Evolutionary conservation across 176 grass and related monocot genomes (phyloP), one percentile per base, ranked within the genome.

Genomic region (Zizania latifolia): DNA sequence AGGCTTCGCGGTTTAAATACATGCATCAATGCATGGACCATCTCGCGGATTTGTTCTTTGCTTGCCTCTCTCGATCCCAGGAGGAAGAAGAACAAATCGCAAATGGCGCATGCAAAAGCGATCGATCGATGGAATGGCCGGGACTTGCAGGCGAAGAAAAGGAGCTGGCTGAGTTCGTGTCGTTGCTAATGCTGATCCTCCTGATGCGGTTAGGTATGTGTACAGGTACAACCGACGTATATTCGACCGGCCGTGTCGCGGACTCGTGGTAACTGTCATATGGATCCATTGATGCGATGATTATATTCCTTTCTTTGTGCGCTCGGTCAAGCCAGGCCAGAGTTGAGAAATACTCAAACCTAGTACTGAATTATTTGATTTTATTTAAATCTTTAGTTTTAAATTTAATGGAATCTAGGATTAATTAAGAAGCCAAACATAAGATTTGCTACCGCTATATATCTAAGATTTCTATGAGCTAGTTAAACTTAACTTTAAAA

Each of bases 21-120:
- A 71, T 55, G 32, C 4, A 22, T 2, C 6, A 6, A 41, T 40
- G 35, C 37, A 10, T 51, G 16, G 16, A 48, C 51, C 19, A 15
- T 29, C 35, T 61, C n/a, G n/a, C 1, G 13, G 62, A 11, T 72
- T 67, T 88, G 90, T 89, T 86, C 90, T 62, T 92, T 89, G 62
- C 90, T 92, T 92, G 86, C 57, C 33, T 62, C 43, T 68, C 62
- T 63, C n/a, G n/a, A n/a, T n/a, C 58, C 14, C n/a, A 3, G n/a
- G 9, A 65, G 58, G 46, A n/a, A 81, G 26, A 55, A 81, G 26
- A 55, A 72, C 38, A 61, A 56, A 13, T 48, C 65, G 8, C 15
- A 1, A 13, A 3, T 60, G 14, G 62, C 50, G 57, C 69, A 80
- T n/a, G n/a, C n/a, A 57, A 85, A 66, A 37, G 67, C 41, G 67